Evolutionary conservation across 805 yeast genomes (phyloP), one percentile per base, ranked within the genome.

Genomic region (Yamadazyma akitaensis): DNA sequence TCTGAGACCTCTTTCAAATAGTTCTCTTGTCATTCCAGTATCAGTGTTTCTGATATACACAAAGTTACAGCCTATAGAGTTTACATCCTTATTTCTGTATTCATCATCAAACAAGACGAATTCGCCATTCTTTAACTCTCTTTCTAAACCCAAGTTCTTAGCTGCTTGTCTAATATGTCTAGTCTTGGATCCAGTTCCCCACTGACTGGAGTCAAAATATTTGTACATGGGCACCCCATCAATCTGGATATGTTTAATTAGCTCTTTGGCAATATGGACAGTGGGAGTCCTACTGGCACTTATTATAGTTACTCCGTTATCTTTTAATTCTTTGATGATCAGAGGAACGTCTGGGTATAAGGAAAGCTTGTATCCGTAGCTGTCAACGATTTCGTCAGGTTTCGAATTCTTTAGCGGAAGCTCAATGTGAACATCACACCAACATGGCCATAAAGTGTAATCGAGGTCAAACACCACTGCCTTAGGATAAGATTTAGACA

Each of bases 221-320:
- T 68, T 56, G 14, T 69, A 62, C n/a, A 81, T 71, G 0, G 85
- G 82, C 10, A 36, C 17, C n/a, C 72, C 76, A 37, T 76, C 75
- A 1, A 88, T 64, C 32, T 75, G 70, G 31, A 85, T 71, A 47
- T 74, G 61, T 8, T 73, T 68, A 43, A 88, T 64, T 58, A 89
- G 63, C 44, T 80, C 78, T 51, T 72, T 72, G 1, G 96, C 96
- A n/a, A 85, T 68, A n/a, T 76, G 71, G 0, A 96, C 96, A 1
- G 88, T 79, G 50, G 80, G 79, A 0, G 97, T 89, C 54, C 96
- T 71, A 21, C 92, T 84, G 0, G 96, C 96, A 3, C 84, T 81
- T 25, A 84, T 75, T 1, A 87, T 73, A 30, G 61, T 64, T 7
- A 83, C 81, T 2, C 65, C 63, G 16, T 79, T 65, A 0, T 64